These are phyloP conservation scores for Microglena sp. DNA, from an alignment of 139 green algal species.

Conservation along the genomic window DNA sequence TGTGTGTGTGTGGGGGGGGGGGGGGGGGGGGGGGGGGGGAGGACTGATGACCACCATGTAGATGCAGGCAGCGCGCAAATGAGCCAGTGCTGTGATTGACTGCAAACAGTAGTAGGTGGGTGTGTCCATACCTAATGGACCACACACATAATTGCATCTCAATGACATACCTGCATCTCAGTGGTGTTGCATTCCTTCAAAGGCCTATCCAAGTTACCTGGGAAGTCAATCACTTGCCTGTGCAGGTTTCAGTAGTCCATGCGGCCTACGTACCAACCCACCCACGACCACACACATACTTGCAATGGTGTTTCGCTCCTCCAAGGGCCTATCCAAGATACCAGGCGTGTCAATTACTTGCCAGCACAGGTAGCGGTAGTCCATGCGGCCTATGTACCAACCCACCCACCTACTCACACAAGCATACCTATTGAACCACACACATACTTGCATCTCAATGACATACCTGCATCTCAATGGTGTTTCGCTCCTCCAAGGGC, in stretches of 20 bases:
- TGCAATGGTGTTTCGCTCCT: slow-evolving; percentile 98
- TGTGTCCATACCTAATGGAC: no score
- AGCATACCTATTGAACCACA: no score
- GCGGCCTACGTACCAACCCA: slow-evolving; percentile 85
- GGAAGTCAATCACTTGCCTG: slow-evolving; percentile 93
- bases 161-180: slow-evolving; percentile 76
- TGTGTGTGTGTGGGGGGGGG: no score
- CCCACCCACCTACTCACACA: no score
- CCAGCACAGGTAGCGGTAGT: slow-evolving; percentile 86
- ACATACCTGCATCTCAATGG: slow-evolving; percentile 92
- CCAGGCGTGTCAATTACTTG: slow-evolving; percentile 97
- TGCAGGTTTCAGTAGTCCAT: slow-evolving; percentile 92
- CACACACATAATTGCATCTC: background rate
- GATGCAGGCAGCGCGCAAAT: slow-evolving; percentile 89
- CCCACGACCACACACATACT: no score
- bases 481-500: slow-evolving; percentile 98
- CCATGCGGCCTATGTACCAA: slow-evolving; percentile 90
- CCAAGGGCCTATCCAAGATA: slow-evolving; percentile 94
- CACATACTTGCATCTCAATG: background rate
- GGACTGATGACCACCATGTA: slow-evolving; percentile 95
- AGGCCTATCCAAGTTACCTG: slow-evolving; percentile 93
- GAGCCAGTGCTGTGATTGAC: slow-evolving; percentile 93
- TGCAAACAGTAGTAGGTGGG: no score
- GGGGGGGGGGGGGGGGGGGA: no score
- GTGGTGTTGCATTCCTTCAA: slow-evolving; percentile 99